Percentiles rank a stretch among this genome's conserved stretches.
Conservation (phyloP, 1,139 yeast species). For the Geotrichum siamense region DNA sequence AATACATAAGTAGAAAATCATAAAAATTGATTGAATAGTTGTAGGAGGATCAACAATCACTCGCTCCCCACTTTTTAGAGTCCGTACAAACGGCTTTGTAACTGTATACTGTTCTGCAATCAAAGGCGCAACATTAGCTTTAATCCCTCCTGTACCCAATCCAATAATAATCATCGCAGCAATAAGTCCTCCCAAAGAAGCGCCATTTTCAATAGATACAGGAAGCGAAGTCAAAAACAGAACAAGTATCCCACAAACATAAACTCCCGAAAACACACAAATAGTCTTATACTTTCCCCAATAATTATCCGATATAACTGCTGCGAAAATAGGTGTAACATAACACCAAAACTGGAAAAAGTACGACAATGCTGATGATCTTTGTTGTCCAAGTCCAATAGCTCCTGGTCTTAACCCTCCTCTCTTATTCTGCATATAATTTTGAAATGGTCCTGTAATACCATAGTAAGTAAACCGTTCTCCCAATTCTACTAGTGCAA, state of each 20-base stretch:
- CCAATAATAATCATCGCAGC: slow-evolving; percentile 63
- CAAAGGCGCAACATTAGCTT: slow-evolving; percentile 69
- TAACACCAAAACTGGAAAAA: slow-evolving; percentile 15
- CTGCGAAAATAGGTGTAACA: slow-evolving; percentile 69
- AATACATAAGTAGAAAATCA: slow-evolving; percentile 72
- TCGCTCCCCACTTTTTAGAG: slow-evolving; percentile 52
- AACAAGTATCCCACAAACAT: slow-evolving; percentile 54
- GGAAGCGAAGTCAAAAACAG: slow-evolving; percentile 71
- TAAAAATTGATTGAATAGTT: slow-evolving; percentile 69
- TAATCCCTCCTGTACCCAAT: slow-evolving; percentile 76
- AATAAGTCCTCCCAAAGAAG: slow-evolving; percentile 47
- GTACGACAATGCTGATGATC: slow-evolving; percentile 63
- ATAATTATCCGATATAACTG: slow-evolving; percentile 66
- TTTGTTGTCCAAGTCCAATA: slow-evolving; percentile 51
- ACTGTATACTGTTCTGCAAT: slow-evolving; percentile 68
- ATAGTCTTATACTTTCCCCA: slow-evolving; percentile 70
- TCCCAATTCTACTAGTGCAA: slow-evolving; percentile 71
- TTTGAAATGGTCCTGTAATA: slow-evolving; percentile 65
- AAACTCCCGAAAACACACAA: slow-evolving; percentile 51
- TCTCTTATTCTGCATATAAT: slow-evolving; percentile 55
- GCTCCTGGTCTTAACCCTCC: slow-evolving; percentile 46
- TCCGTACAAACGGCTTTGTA: slow-evolving; percentile 52
- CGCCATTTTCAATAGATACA: slow-evolving; percentile 43
- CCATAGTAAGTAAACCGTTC: slow-evolving; percentile 83
- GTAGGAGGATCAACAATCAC: slow-evolving; percentile 66